These are phyloP conservation scores for Melanogaster broomeanus DNA, from an alignment of 768 basidiomycete species.

Conservation along the genomic window DNA sequence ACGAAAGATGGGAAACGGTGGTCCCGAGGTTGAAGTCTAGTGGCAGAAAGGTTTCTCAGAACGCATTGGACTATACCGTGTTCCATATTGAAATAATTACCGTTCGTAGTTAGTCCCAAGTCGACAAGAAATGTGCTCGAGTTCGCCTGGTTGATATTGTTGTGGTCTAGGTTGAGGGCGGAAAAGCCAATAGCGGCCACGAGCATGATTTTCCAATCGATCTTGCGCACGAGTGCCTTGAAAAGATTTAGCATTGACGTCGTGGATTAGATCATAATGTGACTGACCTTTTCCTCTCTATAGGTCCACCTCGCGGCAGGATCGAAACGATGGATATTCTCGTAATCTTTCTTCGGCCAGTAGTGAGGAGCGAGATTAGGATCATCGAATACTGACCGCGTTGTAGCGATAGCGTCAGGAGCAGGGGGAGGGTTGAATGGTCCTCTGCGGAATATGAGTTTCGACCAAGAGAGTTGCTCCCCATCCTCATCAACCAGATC, in stretches of 20 bases:
- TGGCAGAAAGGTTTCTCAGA: neutral
- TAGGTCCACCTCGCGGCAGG: slow-evolving; percentile 60
- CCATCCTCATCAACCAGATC: slow-evolving; percentile 11
- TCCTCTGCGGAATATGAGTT: slow-evolving; percentile 5
- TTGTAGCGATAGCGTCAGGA: slow-evolving; percentile 47
- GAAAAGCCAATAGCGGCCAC: slow-evolving; percentile 60
- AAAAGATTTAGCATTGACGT: neutral
- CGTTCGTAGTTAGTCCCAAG: slow-evolving; percentile 52
- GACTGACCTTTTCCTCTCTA: slow-evolving; percentile 49
- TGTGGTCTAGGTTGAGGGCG: slow-evolving; percentile 54
- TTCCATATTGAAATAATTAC: slow-evolving; percentile 15
- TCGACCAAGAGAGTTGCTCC: slow-evolving; percentile 5
- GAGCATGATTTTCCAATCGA: slow-evolving; percentile 63
- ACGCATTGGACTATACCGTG: neutral
- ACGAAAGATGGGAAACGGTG: slow-evolving; percentile 51
- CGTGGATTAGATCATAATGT: neutral
- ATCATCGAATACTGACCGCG: slow-evolving; percentile 54
- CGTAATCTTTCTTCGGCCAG: slow-evolving; percentile 52
- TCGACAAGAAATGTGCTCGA: slow-evolving; percentile 60
- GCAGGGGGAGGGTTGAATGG: slow-evolving; percentile 3
- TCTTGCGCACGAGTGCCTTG: slow-evolving; percentile 51
- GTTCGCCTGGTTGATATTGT: slow-evolving; percentile 59
- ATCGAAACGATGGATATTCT: slow-evolving; percentile 60
- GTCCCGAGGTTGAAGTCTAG: slow-evolving; percentile 60
- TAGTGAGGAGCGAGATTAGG: slow-evolving; percentile 44